A percentile compares a stretch with the other conserved stretches of the same genome.
Evolutionary conservation across 2,329 filamentous ascomycete species (phyloP).

Genomic region (Lasiodiplodia sp.): DNA sequence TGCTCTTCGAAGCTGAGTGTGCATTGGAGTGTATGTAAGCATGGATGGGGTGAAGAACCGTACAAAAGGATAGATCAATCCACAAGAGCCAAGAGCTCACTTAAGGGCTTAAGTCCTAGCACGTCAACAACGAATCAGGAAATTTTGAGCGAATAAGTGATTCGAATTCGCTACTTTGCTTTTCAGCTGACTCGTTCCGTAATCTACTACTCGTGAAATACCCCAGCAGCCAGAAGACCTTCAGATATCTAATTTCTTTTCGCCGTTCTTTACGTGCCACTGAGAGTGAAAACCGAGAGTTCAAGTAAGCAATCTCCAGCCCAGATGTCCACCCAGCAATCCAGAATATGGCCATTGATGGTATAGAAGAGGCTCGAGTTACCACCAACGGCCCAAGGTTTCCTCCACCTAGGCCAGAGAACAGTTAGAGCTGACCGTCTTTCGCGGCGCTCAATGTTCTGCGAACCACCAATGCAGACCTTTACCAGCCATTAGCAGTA

Average conservation of each 20-base stretch:
- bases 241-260: background rate
- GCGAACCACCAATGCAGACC: background rate
- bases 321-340: background rate
- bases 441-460: background rate
- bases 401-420: constrained; percentile 8
- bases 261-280: background rate
- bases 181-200: background rate
- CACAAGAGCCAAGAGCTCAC: background rate
- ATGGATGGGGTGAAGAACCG: background rate
- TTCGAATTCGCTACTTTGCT: constrained; percentile 14
- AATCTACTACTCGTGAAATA: background rate
- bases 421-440: background rate
- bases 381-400: constrained; percentile 20
- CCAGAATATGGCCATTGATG: constrained; percentile 6
- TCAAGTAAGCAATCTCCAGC: background rate
- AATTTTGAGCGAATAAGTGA: constrained; percentile 4
- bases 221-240: background rate
- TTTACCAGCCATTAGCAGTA: background rate
- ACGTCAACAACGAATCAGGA: background rate
- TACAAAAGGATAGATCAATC: background rate
- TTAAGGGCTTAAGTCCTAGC: background rate
- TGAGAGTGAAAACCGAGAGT: too few species aligned
- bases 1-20: background rate
- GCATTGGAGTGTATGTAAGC: constrained; percentile 1
- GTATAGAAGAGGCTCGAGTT: background rate